Evolutionary conservation across 139 green algal species (phyloP).

Genomic region (Protoeuglena noctilucae): DNA sequence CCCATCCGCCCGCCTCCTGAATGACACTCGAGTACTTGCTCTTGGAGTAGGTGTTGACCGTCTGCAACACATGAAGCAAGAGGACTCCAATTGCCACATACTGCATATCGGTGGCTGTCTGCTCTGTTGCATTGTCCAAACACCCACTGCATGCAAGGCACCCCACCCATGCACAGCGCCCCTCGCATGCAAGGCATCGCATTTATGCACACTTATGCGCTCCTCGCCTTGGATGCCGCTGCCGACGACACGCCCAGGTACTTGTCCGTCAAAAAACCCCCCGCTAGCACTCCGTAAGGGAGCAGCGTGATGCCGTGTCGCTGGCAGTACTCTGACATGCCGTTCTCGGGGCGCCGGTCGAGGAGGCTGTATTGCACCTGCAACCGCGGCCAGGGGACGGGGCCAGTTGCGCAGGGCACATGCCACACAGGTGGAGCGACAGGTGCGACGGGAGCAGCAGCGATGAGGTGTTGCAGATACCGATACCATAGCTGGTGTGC

Average conservation of each 20-base stretch:
- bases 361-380: conserved; percentile 79
- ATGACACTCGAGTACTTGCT: conserved; percentile 64
- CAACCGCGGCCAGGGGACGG: not conserved
- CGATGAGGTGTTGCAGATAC: not conserved
- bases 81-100: too few species aligned
- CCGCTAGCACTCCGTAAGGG: conserved; percentile 64
- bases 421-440: not conserved
- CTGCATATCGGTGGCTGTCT: too few species aligned
- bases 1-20: conserved; percentile 43
- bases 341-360: conserved; percentile 47
- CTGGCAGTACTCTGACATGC: conserved; percentile 46
- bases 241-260: conserved; percentile 23
- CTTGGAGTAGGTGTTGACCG: conserved; percentile 26
- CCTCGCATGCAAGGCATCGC: not conserved
- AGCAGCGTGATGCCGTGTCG: conserved; percentile 43
- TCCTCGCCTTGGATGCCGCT: not conserved
- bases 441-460: not conserved
- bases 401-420: not conserved
- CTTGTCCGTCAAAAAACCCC: conserved; percentile 42
- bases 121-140: conserved; percentile 25
- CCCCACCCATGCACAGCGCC: not conserved
- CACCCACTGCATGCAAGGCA: conserved; percentile 17
- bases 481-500: too few species aligned
- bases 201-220: not conserved
- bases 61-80: too few species aligned